These are phyloP conservation scores for Primulina tabacum DNA, from an alignment of 257 asterid species.

Conservation along the genomic window DNA sequence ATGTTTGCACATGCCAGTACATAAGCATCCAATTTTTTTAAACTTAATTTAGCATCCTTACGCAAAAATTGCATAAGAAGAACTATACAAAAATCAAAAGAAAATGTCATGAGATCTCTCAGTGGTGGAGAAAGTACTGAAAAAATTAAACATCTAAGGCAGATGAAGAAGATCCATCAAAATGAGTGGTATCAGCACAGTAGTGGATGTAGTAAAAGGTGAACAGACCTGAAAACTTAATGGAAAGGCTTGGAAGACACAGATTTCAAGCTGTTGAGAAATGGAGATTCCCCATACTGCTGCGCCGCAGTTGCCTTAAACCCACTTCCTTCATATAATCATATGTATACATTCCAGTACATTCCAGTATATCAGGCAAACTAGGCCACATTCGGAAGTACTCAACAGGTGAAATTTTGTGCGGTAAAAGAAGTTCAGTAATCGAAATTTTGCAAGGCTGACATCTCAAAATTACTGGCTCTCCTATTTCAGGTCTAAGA, in stretches of 20 bases:
- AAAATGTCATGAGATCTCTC: background rate
- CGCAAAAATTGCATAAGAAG: background rate
- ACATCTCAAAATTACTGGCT: conserved; percentile 78
- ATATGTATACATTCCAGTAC: conserved; percentile 65
- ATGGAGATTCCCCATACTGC: conserved; percentile 92
- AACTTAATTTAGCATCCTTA: conserved; percentile 4
- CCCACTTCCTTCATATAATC: conserved; percentile 94
- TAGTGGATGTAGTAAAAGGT: background rate
- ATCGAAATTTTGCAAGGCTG: conserved; percentile 94
- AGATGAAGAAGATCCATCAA: background rate
- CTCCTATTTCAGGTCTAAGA: conserved; percentile 57
- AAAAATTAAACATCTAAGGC: background rate
- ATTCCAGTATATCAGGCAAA: conserved; percentile 85
- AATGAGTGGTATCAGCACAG: conserved; percentile 14
- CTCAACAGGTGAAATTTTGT: conserved; percentile 93
- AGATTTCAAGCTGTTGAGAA: conserved; percentile 77
- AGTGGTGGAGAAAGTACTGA: conserved; percentile 5
- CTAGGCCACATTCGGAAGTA: conserved; percentile 95
- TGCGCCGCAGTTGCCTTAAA: conserved; percentile 94
- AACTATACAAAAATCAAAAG: background rate
- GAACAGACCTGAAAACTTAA: conserved; percentile 77
- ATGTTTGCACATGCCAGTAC: background rate
- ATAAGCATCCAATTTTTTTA: too few species aligned
- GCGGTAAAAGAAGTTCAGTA: conserved; percentile 89
- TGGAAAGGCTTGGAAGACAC: conserved; percentile 82